Base-by-base conservation (phyloP, 108 stramenopile species). In the Skeletonema marinoi region DNA sequence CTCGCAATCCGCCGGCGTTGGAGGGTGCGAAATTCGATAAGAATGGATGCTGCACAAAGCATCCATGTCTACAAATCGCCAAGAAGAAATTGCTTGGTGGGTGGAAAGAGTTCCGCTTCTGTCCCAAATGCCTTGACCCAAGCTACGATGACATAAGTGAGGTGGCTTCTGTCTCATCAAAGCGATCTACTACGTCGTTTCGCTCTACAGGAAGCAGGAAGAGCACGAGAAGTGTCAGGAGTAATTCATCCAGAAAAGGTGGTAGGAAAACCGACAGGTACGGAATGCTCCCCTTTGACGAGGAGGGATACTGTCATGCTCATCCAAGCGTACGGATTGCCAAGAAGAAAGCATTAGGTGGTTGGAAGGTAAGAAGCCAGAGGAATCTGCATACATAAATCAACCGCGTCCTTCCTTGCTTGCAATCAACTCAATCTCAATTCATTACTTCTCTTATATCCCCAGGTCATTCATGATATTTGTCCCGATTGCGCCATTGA, bases 311-410 rank as follows among this genome's bases (percentile, higher is more conserved):
- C 60, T 82, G 81, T 25, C 81, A 82, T 35, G 81, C 81, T 10
- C 81, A 82, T 68, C 81, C 81, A 2, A 51, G 66, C 11, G 66
- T 76, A 0, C 65, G 75, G 8, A 54, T 82, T n/a, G 81, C 81
- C 13, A 82, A 82, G 59, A 82, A 82, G 75, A 82, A 82, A 70
- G 65, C 81, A 8, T 41, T 82, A 41, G 81, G 81, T 30, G 81
- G 81, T 19, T 82, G 81, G 81, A 82, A 82, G 67, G 74, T 68
- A 46, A 14, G 66, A 30, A 21, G 17, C 16, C n/a, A 14, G 21
- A 46, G 19, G 48, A 25, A 16, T 46, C 12, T 12, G 30, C 35
- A 41, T 17, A 36, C 36, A 36, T 65, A 12, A 16, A 36, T 65
- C 21, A 41, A 36, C 32, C 2, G 3, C 61, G 14, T 21, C 25